These are phyloP conservation scores for Oenanthe sinensis DNA, from an alignment of 129 eudicot species.

Conservation along the genomic window DNA sequence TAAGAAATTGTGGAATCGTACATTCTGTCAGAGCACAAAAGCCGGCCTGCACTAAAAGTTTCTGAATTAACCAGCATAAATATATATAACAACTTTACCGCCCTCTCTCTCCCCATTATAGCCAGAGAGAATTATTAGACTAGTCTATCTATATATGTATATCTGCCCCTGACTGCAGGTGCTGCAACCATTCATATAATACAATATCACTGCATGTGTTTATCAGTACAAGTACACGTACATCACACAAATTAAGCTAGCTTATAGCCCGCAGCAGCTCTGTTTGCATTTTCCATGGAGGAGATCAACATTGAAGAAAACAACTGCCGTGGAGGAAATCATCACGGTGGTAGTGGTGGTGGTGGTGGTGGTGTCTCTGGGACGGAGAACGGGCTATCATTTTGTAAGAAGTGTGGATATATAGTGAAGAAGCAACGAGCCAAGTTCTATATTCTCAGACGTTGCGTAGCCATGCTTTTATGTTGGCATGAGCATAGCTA, in stretches of 20 bases:
- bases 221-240: not conserved
- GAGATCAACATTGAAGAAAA: not conserved
- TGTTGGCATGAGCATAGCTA: constrained; percentile 35
- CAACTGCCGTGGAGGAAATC: not conserved
- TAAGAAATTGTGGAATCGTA: not conserved
- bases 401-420: constrained; percentile 30
- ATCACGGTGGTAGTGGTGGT: not conserved
- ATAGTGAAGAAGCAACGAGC: constrained; percentile 40
- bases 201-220: constrained; percentile 1
- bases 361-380: not conserved
- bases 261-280: not conserved
- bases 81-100: constrained; percentile 3
- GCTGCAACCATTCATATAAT: not conserved
- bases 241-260: not conserved
- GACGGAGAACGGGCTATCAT: constrained; percentile 15
- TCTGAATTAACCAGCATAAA: not conserved
- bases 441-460: constrained; percentile 42
- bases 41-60: constrained; percentile 2
- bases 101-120: not conserved
- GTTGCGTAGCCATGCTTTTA: constrained; percentile 40
- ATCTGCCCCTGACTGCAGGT: not conserved
- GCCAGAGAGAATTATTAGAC: constrained; percentile 2
- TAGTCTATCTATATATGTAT: not conserved
- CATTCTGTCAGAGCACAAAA: constrained; percentile 1
- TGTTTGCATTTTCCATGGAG: not conserved